Conservation (phyloP, 1,284 basidiomycete genomes). For the Cryptococcus sp. region DNA sequence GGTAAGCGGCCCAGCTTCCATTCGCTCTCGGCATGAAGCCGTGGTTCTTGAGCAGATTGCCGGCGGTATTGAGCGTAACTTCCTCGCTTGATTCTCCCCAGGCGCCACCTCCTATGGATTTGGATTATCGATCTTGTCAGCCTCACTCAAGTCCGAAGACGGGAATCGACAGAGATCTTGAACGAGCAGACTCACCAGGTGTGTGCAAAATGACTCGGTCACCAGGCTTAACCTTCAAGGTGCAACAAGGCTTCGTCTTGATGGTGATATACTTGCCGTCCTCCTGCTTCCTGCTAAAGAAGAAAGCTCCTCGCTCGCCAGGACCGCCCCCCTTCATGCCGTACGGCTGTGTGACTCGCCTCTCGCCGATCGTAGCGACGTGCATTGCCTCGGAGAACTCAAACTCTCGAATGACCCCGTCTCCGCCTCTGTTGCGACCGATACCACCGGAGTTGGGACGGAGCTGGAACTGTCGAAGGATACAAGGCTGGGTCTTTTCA, state of each 20-base stretch:
- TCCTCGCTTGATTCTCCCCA: too few relatives aligned
- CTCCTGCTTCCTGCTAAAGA: constrained; percentile 63
- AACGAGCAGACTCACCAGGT: not conserved
- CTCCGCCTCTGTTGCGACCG: constrained; percentile 78
- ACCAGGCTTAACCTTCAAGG: constrained; percentile 2
- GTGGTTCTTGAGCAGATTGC: too few relatives aligned
- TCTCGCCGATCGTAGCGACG: constrained; percentile 72
- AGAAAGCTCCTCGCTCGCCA: constrained; percentile 76
- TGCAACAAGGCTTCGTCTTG: constrained; percentile 14
- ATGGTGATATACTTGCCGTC: constrained; percentile 12
- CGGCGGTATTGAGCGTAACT: too few relatives aligned
- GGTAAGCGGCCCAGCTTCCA: too few relatives aligned
- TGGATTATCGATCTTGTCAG: too few relatives aligned
- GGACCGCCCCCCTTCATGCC: constrained; percentile 82
- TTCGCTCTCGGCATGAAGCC: too few relatives aligned
- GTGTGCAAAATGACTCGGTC: constrained; percentile 8
- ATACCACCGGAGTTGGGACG: constrained; percentile 74
- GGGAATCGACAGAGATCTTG: too few relatives aligned
- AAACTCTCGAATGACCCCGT: constrained; percentile 84
- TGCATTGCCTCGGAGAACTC: constrained; percentile 82
- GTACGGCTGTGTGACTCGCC: constrained; percentile 87
- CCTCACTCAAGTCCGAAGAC: too few relatives aligned
- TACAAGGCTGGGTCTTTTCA: constrained; percentile 67
- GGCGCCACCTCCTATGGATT: too few relatives aligned
- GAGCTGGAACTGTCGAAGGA: constrained; percentile 78